Conservation (phyloP, 345 rosid species). For the Bruguiera gymnorhiza region DNA sequence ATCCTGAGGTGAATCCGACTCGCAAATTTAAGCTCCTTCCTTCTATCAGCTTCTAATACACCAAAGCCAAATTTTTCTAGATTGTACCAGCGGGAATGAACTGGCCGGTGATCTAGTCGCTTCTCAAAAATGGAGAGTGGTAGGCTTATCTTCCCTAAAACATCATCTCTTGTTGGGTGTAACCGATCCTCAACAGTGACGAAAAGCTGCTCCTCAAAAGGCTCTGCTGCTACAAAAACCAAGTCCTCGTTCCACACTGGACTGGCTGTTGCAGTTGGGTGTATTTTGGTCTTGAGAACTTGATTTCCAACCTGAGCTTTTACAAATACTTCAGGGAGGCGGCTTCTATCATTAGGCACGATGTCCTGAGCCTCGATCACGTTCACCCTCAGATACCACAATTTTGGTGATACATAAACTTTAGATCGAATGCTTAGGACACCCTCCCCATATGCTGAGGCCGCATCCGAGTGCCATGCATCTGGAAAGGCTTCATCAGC, state of each 20-base stretch:
- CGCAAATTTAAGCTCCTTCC: slow-evolving; percentile 73
- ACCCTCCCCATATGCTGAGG: slow-evolving; percentile 65
- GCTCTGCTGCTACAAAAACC: slow-evolving; percentile 89
- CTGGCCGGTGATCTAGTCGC: slow-evolving; percentile 78
- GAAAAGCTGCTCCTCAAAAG: slow-evolving; percentile 77
- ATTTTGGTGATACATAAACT: slow-evolving; percentile 79
- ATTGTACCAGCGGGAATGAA: slow-evolving; percentile 82
- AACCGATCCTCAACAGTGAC: slow-evolving; percentile 68
- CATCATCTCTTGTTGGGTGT: slow-evolving; percentile 59
- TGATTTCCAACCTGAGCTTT: slow-evolving; percentile 83
- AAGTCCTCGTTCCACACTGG: slow-evolving; percentile 85
- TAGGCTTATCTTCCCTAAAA: slow-evolving; percentile 57
- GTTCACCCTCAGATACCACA: slow-evolving; percentile 81
- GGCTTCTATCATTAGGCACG: slow-evolving; percentile 55
- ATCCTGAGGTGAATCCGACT: slow-evolving; percentile 74
- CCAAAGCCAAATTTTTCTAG: slow-evolving; percentile 81
- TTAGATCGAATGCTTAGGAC: slow-evolving; percentile 60
- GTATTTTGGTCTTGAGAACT: slow-evolving; percentile 52
- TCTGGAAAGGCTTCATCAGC: slow-evolving; percentile 91
- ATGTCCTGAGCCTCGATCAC: slow-evolving; percentile 90
- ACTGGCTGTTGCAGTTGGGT: slow-evolving; percentile 45
- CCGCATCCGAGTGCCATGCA: slow-evolving; percentile 79
- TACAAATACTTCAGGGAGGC: slow-evolving; percentile 64
- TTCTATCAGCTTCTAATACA: slow-evolving; percentile 64
- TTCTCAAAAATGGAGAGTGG: slow-evolving; percentile 61